phyloP scores from a whole-genome alignment of 768 basidiomycete species.

The Suillus decipiens region DNA sequence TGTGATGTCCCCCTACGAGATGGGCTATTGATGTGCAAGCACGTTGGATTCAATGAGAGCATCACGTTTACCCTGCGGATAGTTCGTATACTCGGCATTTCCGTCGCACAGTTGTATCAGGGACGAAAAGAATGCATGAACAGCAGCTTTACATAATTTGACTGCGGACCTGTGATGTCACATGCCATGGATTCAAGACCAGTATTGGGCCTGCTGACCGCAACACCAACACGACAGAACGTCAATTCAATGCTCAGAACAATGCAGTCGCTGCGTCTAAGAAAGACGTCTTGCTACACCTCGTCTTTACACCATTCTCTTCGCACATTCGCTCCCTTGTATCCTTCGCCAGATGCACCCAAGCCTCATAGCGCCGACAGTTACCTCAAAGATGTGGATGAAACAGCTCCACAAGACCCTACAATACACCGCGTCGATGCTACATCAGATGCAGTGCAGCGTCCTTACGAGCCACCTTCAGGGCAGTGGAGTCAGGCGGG shows the following conservation, averaged over 20 bases:
- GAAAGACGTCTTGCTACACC: background rate
- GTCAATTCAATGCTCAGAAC: background rate
- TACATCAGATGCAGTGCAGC: conserved; percentile 43
- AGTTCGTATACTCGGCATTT: background rate
- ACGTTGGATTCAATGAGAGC: background rate
- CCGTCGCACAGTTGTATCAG: background rate
- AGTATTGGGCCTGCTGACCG: background rate
- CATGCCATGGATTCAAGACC: too few relatives aligned
- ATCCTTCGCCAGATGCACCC: background rate
- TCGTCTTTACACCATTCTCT: background rate
- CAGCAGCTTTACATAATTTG: background rate
- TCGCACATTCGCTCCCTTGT: background rate
- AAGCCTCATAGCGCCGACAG: conserved; percentile 39
- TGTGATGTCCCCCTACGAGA: background rate
- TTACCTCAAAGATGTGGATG: conserved; percentile 51
- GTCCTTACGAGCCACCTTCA: conserved; percentile 51
- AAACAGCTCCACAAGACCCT: conserved; percentile 41
- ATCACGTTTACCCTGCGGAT: background rate
- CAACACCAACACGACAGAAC: background rate
- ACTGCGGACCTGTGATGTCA: too few relatives aligned
- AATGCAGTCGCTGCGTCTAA: background rate
- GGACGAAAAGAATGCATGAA: background rate
- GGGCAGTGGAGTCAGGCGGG: conserved; percentile 46
- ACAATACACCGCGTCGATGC: conserved; percentile 50
- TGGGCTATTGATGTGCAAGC: background rate